Percentiles rank a stretch among this genome's conserved stretches.
phyloP scores from a whole-genome alignment of 2,329 filamentous ascomycete genomes.

The Paraphoma chrysanthemicola region DNA sequence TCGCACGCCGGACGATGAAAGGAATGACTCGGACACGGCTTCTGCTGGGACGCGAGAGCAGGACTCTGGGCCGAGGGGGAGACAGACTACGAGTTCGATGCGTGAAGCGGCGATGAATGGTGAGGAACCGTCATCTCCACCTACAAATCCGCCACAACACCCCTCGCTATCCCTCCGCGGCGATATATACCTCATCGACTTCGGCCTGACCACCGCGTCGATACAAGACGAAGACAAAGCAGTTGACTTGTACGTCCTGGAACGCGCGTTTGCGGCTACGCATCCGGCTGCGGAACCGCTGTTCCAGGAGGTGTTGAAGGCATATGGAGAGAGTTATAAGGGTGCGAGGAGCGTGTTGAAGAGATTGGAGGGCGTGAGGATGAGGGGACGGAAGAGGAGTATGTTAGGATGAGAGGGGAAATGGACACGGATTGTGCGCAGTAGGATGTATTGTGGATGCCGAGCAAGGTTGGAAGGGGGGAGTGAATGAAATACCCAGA shows the following conservation, averaged over 20 bases:
- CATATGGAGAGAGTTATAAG: constrained; percentile 78
- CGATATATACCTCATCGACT: constrained; percentile 90
- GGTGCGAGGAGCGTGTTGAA: constrained; percentile 77
- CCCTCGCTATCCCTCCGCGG: constrained; percentile 58
- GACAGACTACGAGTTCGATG: constrained; percentile 27
- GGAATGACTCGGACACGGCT: neutral
- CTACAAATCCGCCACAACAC: constrained; percentile 1
- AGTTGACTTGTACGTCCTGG: constrained; percentile 94
- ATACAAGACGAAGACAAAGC: constrained; percentile 89
- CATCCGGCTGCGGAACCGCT: constrained; percentile 84
- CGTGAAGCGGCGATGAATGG: constrained; percentile 29
- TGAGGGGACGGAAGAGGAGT: constrained; percentile 94
- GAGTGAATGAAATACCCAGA: too few species aligned
- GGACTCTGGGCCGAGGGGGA: constrained; percentile 7
- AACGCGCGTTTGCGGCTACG: constrained; percentile 92
- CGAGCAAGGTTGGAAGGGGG: too few species aligned
- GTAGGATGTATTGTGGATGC: too few species aligned
- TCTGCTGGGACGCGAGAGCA: neutral
- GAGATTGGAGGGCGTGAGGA: constrained; percentile 87
- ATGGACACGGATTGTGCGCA: too few species aligned
- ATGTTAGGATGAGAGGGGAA: constrained; percentile 94
- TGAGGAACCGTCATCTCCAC: constrained; percentile 12
- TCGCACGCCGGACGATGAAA: neutral
- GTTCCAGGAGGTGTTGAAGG: constrained; percentile 75
- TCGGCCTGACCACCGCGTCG: constrained; percentile 85